A percentile compares a stretch with the other conserved stretches of the same genome.
These are phyloP conservation scores for Monilinia laxa DNA, from an alignment of 2,329 filamentous ascomycete species.

Conservation along the genomic window DNA sequence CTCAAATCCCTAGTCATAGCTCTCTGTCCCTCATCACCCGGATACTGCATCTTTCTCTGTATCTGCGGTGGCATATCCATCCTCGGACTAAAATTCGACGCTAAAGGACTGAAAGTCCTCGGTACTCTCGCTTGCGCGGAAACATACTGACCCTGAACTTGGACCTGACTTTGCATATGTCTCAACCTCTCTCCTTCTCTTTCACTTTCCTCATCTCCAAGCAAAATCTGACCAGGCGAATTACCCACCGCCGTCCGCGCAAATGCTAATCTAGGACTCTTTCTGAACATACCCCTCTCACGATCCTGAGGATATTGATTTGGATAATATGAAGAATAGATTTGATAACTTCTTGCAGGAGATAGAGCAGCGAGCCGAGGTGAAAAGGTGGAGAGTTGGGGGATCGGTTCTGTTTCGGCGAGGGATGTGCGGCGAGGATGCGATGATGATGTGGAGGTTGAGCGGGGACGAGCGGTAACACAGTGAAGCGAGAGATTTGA, in stretches of 20 bases:
- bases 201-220: background rate
- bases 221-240: no score
- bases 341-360: conserved; percentile 33
- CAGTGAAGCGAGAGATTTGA: conserved; percentile 31
- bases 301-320: conserved; percentile 4
- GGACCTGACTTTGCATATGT: background rate
- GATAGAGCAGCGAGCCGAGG: conserved; percentile 23
- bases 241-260: conserved; percentile 4
- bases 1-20: background rate
- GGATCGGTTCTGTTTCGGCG: conserved; percentile 38
- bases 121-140: background rate
- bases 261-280: conserved; percentile 32
- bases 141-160: background rate
- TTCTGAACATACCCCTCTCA: conserved; percentile 20
- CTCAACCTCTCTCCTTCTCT: background rate
- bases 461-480: background rate
- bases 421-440: conserved; percentile 28
- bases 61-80: background rate
- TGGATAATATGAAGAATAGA: conserved; percentile 27
- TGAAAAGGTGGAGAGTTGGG: conserved; percentile 33
- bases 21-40: background rate
- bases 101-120: conserved; percentile 1
- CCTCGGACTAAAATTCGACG: conserved; percentile 16
- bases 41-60: background rate
- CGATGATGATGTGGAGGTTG: background rate